Base-by-base conservation (phyloP, 108 stramenopile genomes). In the Parietichytrium sp. region DNA sequence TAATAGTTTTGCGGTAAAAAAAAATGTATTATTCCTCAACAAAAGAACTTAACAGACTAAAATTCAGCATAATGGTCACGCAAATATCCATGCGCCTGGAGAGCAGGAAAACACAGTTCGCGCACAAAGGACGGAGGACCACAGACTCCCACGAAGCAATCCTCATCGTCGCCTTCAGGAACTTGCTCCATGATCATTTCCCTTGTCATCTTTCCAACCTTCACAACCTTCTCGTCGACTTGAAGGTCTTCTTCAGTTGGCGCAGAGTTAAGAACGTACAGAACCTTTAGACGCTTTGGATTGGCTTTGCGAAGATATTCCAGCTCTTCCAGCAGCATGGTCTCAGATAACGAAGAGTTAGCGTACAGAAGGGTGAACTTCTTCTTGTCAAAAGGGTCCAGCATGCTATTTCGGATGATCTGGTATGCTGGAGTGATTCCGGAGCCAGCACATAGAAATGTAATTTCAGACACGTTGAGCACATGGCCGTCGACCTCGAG, bases 101-200 rank as follows among this genome's bases (percentile, higher is more conserved):
- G n/a, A n/a, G n/a, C n/a, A n/a, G n/a, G n/a, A n/a, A n/a, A n/a
- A n/a, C n/a, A n/a, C n/a, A n/a, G n/a, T n/a, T n/a, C n/a, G n/a
- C n/a, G n/a, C n/a, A n/a, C n/a, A n/a, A n/a, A n/a, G n/a, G 97
- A 95, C 47, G 97, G 96, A 16, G 98, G 98, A n/a, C 98, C 98
- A 87, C 98, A 99, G 92, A 99, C 93, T 83, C 97, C 89, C 38
- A 95, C 91, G 79, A 95, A 93, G n/a, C n/a, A n/a, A 8, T 91
- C 93, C 47, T 88, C 45, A 6, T 86, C 81, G 45, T 87, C 82
- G 52, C 88, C 52, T 3, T 88, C 51, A 2, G 89, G 89, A 16
- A 96, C 84, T 79, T 96, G 85, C 16, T 84, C 84, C 54, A 86
- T 82, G 78, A 95, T 90, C 97, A 99, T 99, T 27, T 95, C 93